Evolutionary conservation across 257 asterid genomes (phyloP).

Genomic region (Scutellaria minor): DNA sequence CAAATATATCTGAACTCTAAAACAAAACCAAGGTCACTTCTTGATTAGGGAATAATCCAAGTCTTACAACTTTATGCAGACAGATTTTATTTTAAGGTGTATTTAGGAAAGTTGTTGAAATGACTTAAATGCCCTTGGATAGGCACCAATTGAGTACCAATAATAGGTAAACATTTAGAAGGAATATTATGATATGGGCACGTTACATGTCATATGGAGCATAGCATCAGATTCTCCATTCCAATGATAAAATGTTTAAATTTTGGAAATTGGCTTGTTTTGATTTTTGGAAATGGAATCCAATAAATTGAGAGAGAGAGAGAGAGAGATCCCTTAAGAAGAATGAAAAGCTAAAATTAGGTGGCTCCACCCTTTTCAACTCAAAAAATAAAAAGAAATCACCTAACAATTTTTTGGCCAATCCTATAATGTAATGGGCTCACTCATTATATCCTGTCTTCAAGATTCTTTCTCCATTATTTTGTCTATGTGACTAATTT

Average conservation of each 20-base stretch:
- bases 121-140: not conserved
- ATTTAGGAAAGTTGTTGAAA: not conserved
- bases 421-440: conserved; percentile 34
- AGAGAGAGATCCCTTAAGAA: not conserved
- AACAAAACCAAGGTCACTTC: no score
- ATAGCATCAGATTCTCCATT: conserved; percentile 40
- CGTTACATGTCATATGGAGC: conserved; percentile 22
- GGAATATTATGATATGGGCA: conserved; percentile 33
- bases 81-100: not conserved
- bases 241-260: conserved; percentile 18
- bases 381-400: conserved; percentile 16
- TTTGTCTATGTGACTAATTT: conserved; percentile 44
- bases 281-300: conserved; percentile 37
- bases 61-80: not conserved
- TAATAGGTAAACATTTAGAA: conserved; percentile 18
- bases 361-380: conserved; percentile 35
- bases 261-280: conserved; percentile 25
- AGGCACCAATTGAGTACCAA: conserved; percentile 9
- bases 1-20: no score
- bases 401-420: conserved; percentile 35
- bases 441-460: conserved; percentile 44
- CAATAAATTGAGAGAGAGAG: conserved; percentile 28
- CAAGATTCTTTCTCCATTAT: conserved; percentile 57
- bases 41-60: not conserved
- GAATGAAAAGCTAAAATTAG: conserved; percentile 31